Evolutionary conservation across 1,284 basidiomycete species (phyloP), one percentile per base, ranked within the genome.

Genomic region (Polyporus tsugae): DNA sequence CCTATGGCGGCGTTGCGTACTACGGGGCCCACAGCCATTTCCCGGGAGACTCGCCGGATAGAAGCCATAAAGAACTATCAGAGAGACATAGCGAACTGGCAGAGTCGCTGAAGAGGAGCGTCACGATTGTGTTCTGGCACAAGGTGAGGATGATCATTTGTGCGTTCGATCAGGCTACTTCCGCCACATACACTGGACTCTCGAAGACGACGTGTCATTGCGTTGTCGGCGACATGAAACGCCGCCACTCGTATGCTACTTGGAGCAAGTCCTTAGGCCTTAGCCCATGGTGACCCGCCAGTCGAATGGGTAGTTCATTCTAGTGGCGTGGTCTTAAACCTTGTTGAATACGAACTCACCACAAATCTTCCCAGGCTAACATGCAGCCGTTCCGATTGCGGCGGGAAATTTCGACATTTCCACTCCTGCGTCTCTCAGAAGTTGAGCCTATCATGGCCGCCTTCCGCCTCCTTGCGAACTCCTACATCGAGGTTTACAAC

Each of bases 71-170:
- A 36, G 73, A 74, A 46, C 69, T 79, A 46, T 74, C 78, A 44
- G 68, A 72, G 39, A 66, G 63, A 22, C 72, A 73, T 36, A 72
- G 60, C 36, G 73, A 75, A 52, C 69, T 79, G 42, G 75, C 78
- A 53, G 77, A 78, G 63, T 74, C 77, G 11, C 72, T 77, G 52
- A 78, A 77, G 67, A 76, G 78, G 39, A 87, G 88, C 7, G 83
- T 90, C 9, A 91, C 87, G 1, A 82, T 91, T 66, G 85, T 91
- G 55, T 86, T 91, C 67, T 91, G 90, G 89, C 89, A 90, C 79
- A 86, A 88, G 80, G 87, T 88, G 70, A 74, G 80, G n/a, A 60
- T 29, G 6, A 19, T 71, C 22, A 6, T 41, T 38, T 63, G n/a
- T 15, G 13, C 25, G 25, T 25, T 44, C 38, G 59, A 44, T 19